These are phyloP conservation scores for Neospora caninum DNA, from an alignment of 169 alveolate species.

Conservation along the genomic window DNA sequence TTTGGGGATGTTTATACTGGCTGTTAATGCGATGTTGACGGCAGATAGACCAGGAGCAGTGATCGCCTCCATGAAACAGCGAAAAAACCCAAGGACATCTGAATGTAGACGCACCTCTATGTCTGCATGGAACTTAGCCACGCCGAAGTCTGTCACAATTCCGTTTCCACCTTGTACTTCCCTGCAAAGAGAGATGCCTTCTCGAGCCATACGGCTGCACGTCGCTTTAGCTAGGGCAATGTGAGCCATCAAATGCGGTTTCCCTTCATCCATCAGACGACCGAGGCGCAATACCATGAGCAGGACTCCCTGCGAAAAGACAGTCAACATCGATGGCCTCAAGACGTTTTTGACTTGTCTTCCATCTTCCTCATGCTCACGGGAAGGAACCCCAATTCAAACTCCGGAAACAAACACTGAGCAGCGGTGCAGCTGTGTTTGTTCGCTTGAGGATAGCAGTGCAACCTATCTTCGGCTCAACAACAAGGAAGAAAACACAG, in stretches of 20 bases:
- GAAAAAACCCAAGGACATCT: no score
- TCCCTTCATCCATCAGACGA: slow-evolving; percentile 70
- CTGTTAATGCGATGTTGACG: no score
- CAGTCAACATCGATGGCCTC: neutral
- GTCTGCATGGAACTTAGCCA: slow-evolving; percentile 79
- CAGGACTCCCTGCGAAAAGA: neutral
- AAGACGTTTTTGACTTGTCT: neutral
- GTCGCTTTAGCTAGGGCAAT: slow-evolving; percentile 81
- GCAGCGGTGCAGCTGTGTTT: no score
- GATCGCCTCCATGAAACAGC: no score
- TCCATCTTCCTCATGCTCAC: neutral
- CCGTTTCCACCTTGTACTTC: slow-evolving; percentile 88
- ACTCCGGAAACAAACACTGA: neutral
- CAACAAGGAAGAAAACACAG: no score
- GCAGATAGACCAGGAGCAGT: no score
- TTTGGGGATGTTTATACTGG: no score
- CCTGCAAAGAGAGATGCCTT: slow-evolving; percentile 80
- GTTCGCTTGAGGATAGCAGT: no score
- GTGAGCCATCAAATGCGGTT: slow-evolving; percentile 76
- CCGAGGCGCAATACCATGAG: slow-evolving; percentile 68
- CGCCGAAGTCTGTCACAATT: slow-evolving; percentile 78
- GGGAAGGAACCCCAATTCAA: neutral
- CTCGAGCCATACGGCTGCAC: slow-evolving; percentile 76
- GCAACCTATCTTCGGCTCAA: no score
- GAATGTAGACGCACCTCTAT: slow-evolving; percentile 73